A percentile compares a stretch with the other conserved stretches of the same genome.
phyloP scores from a whole-genome alignment of 352 stramenopile species.

The Chrysophaeum taylorii region DNA sequence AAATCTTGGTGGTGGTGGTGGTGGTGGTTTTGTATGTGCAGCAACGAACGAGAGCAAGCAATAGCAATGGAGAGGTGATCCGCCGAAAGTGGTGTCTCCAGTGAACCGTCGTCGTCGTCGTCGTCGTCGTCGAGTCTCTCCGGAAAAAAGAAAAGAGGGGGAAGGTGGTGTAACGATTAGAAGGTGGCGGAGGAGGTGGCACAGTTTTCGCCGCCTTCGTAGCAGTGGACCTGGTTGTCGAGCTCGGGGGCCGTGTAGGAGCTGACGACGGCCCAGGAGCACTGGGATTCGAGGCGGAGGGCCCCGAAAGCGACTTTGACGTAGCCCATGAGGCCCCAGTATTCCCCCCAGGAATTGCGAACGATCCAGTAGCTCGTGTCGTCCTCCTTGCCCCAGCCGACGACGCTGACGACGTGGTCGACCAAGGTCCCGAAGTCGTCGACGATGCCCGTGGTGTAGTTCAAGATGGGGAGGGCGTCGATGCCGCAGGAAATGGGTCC shows the following conservation, averaged over 20 bases:
- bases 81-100: too few relatives aligned
- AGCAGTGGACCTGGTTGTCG: slow-evolving; percentile 10
- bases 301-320: slow-evolving; percentile 79
- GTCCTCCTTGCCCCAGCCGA: slow-evolving; percentile 80
- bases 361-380: slow-evolving; percentile 85
- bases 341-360: slow-evolving; percentile 81
- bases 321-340: slow-evolving; percentile 89
- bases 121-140: too few relatives aligned
- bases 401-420: slow-evolving; percentile 88
- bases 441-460: slow-evolving; percentile 85
- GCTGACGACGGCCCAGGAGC: slow-evolving; percentile 55
- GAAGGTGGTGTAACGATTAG: too few relatives aligned
- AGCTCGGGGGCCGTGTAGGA: not conserved
- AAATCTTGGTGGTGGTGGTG: too few relatives aligned
- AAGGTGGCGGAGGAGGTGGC: too few relatives aligned
- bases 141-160: too few relatives aligned
- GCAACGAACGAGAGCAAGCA: too few relatives aligned
- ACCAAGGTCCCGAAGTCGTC: slow-evolving; percentile 32
- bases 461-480: slow-evolving; percentile 62
- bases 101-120: too few relatives aligned
- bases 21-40: too few relatives aligned
- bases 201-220: slow-evolving; percentile 2
- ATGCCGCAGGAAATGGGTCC: slow-evolving; percentile 84
- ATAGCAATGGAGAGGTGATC: too few relatives aligned
- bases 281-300: slow-evolving; percentile 79